Evolutionary conservation across 2,329 filamentous ascomycete genomes (phyloP).

Genomic region (Endothia cerciana): DNA sequence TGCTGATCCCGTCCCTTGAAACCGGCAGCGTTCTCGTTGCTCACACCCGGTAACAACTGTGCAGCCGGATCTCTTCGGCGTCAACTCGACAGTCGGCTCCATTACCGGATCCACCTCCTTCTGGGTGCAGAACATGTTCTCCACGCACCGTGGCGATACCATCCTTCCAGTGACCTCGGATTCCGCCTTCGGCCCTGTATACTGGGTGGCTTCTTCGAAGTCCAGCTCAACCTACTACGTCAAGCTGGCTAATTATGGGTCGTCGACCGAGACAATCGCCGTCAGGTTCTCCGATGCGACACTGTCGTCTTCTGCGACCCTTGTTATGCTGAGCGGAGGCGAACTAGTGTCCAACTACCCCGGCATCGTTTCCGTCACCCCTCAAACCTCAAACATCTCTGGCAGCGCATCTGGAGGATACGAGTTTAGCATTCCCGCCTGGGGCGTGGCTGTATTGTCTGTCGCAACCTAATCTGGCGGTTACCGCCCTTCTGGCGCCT

Average conservation of each 20-base stretch:
- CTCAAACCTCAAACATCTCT: conserved; percentile 43
- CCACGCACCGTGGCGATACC: conserved; percentile 16
- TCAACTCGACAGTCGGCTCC: conserved; percentile 16
- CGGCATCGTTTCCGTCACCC: conserved; percentile 52
- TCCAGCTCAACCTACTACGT: conserved; percentile 17
- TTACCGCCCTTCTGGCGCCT: background rate
- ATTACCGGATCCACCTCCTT: conserved; percentile 23
- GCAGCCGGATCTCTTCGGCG: conserved; percentile 33
- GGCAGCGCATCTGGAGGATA: background rate
- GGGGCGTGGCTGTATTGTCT: background rate
- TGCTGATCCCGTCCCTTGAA: background rate
- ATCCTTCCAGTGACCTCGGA: conserved; percentile 31
- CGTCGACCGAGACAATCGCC: conserved; percentile 49
- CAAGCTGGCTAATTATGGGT: conserved; percentile 41
- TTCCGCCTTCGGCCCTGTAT: conserved; percentile 22
- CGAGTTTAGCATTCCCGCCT: conserved; percentile 6
- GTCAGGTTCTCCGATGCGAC: conserved; percentile 50
- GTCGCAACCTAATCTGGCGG: background rate
- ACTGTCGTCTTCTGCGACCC: conserved; percentile 43
- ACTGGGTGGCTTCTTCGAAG: conserved; percentile 30
- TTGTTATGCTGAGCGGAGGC: conserved; percentile 51
- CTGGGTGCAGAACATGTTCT: conserved; percentile 20
- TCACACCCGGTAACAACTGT: background rate
- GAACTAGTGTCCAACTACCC: conserved; percentile 48
- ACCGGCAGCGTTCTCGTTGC: background rate